Conservation (phyloP, 1,284 basidiomycete species). For the Microbotryum intermedium region DNA sequence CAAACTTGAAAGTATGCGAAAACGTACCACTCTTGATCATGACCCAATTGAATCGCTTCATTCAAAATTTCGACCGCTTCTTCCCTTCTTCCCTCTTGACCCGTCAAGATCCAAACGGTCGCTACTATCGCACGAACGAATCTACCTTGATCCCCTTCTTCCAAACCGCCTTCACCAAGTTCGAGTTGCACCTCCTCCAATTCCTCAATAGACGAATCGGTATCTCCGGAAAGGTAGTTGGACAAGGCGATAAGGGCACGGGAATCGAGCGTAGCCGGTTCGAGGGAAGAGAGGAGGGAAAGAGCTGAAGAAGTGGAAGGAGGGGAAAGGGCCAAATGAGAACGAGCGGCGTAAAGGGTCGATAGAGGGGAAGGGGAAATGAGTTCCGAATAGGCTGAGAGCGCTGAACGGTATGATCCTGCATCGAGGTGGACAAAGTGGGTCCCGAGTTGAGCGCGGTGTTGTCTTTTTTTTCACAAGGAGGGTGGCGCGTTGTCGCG, state of each 20-base stretch:
- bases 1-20: neutral
- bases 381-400: constrained; percentile 22
- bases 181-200: constrained; percentile 77
- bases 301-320: constrained; percentile 51
- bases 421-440: neutral
- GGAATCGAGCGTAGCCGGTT: constrained; percentile 36
- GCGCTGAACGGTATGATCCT: constrained; percentile 32
- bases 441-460: neutral
- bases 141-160: constrained; percentile 55
- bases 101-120: constrained; percentile 70
- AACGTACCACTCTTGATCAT: constrained; percentile 76
- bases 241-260: constrained; percentile 66
- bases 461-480: neutral
- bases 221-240: constrained; percentile 49
- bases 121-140: constrained; percentile 68
- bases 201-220: constrained; percentile 61
- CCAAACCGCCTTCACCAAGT: constrained; percentile 58
- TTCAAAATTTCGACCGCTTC: constrained; percentile 82
- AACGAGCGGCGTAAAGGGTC: constrained; percentile 67
- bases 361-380: constrained; percentile 17
- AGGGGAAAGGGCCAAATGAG: constrained; percentile 66
- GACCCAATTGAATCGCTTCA: constrained; percentile 52
- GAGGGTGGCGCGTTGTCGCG: no score
- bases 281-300: constrained; percentile 43
- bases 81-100: constrained; percentile 56